Conservation (phyloP, 768 basidiomycete species). For the Agrocybe praecox region DNA sequence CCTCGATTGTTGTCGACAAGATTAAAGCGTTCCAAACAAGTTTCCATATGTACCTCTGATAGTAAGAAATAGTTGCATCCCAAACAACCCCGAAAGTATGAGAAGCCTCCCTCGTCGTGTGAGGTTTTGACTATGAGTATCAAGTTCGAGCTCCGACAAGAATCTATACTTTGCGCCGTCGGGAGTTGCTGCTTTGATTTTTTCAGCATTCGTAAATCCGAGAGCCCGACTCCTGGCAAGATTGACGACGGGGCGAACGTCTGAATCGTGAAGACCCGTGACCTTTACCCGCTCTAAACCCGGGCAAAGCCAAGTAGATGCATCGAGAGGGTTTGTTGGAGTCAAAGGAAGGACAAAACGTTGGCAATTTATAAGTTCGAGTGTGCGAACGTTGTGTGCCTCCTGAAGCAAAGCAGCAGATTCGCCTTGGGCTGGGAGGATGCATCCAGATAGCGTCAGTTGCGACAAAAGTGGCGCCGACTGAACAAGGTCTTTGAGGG, state of each 20-base stretch:
- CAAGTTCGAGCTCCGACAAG: constrained; percentile 9
- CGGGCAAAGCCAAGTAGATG: constrained; percentile 14
- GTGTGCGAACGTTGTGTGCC: constrained; percentile 8
- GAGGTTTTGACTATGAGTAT: constrained; percentile 8
- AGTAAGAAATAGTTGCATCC: not conserved
- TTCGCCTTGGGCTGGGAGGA: constrained; percentile 10
- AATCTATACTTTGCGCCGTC: not conserved
- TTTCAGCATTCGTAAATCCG: not conserved
- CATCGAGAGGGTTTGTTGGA: not conserved
- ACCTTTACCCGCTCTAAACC: constrained; percentile 12
- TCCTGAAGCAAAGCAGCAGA: constrained; percentile 7
- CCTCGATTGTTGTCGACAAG: not conserved
- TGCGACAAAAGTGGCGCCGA: constrained; percentile 12
- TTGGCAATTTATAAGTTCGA: constrained; percentile 11
- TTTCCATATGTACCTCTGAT: constrained; percentile 9
- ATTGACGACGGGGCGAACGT: constrained; percentile 14
- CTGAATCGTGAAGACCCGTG: constrained; percentile 12
- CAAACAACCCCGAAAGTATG: constrained; percentile 8
- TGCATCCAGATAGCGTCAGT: constrained; percentile 16
- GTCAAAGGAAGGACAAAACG: constrained; percentile 15
- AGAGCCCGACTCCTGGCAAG: constrained; percentile 13
- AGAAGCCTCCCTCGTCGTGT: constrained; percentile 7
- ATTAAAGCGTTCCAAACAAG: constrained; percentile 1
- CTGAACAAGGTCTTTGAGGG: constrained; percentile 14
- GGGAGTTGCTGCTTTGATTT: not conserved